Conservation (phyloP, 345 rosid species). For the Brassica rapa region DNA sequence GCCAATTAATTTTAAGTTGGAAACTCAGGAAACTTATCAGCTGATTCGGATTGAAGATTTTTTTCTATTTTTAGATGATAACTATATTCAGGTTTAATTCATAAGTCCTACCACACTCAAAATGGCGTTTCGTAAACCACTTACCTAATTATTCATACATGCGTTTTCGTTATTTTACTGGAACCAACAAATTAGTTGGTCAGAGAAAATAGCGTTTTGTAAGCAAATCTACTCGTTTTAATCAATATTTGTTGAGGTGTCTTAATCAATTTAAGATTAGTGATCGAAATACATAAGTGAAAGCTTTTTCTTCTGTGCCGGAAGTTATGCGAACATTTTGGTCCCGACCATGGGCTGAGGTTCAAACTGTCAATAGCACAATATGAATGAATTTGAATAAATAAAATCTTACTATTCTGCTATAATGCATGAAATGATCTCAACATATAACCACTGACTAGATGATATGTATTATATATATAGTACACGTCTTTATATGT, state of each 20-base stretch:
- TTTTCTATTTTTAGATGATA: conserved; percentile 14
- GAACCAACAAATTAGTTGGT: conserved; percentile 22
- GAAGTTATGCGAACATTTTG: conserved; percentile 34
- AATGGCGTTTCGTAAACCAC: conserved; percentile 31
- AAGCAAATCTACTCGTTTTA: conserved; percentile 27
- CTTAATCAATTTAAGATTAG: conserved; percentile 37
- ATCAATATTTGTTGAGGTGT: conserved; percentile 28
- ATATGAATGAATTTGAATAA: neutral
- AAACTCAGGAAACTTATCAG: too few species aligned
- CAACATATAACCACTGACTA: conserved; percentile 19
- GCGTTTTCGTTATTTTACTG: conserved; percentile 21
- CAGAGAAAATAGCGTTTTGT: conserved; percentile 20
- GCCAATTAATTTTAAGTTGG: too few species aligned
- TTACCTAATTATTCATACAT: neutral
- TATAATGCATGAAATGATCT: conserved; percentile 25
- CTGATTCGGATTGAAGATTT: neutral
- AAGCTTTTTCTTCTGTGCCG: conserved; percentile 23
- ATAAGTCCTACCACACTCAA: conserved; percentile 36
- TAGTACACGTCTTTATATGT: neutral
- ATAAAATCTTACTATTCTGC: neutral
- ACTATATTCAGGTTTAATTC: neutral
- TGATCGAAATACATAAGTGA: conserved; percentile 22
- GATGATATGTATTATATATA: neutral
- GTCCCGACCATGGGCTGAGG: conserved; percentile 29
- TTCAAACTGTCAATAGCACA: neutral